phyloP scores from a whole-genome alignment of 2,329 filamentous ascomycete genomes.

The Diaporthe humulicola region DNA sequence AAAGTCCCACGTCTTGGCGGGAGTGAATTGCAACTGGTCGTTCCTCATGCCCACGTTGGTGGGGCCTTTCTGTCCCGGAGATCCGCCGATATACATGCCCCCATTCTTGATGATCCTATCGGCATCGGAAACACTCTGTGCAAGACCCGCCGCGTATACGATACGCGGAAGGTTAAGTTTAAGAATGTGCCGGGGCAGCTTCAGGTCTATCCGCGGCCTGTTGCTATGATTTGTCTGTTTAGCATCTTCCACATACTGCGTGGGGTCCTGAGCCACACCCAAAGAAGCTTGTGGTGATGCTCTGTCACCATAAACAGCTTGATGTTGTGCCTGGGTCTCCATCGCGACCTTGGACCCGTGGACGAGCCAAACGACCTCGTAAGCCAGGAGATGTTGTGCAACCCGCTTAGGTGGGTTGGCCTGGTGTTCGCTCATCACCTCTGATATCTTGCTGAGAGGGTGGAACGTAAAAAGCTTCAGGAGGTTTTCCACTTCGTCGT shows the following conservation, averaged over 20 bases:
- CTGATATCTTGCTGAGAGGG: conserved; percentile 75
- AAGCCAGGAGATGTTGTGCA: conserved; percentile 87
- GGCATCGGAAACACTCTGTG: conserved; percentile 67
- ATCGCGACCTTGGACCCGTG: conserved; percentile 78
- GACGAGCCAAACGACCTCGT: conserved; percentile 83
- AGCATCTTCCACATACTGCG: conserved; percentile 42
- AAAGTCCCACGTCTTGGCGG: conserved; percentile 70
- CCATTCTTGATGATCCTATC: conserved; percentile 67
- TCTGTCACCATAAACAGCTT: conserved; percentile 59
- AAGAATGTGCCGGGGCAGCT: conserved; percentile 68
- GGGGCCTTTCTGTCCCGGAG: conserved; percentile 50
- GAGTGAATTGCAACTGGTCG: conserved; percentile 70
- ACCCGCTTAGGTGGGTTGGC: conserved; percentile 77
- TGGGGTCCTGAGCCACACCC: conserved; percentile 32
- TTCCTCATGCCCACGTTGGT: conserved; percentile 54
- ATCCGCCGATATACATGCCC: conserved; percentile 72
- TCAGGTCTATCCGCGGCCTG: conserved; percentile 66
- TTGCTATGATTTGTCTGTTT: conserved; percentile 54
- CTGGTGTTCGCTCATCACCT: conserved; percentile 77
- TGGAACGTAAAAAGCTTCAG: conserved; percentile 94
- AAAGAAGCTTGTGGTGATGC: not conserved
- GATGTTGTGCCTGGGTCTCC: conserved; percentile 70
- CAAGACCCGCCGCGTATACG: conserved; percentile 71
- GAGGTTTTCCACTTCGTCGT: conserved; percentile 84
- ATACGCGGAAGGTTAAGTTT: conserved; percentile 70